These are phyloP conservation scores for Fraxinus xanthoxyloides DNA, from an alignment of 305 asterid genomes.

Conservation along the genomic window DNA sequence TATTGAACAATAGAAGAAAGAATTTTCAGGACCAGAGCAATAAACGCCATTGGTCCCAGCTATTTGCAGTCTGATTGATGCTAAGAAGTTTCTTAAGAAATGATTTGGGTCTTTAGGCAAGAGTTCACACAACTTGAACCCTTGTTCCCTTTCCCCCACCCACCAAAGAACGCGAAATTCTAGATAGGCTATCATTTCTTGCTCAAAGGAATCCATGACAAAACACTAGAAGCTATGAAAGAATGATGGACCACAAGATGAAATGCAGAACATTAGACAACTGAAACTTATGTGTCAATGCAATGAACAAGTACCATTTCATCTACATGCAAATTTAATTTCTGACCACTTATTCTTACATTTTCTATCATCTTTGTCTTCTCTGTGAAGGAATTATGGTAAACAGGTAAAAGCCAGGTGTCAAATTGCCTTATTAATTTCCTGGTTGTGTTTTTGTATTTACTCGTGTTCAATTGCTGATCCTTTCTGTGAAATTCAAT, in stretches of 20 bases:
- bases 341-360: neutral
- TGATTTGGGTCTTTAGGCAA: neutral
- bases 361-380: neutral
- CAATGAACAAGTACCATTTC: neutral
- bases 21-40: neutral
- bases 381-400: neutral
- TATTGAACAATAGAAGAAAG: neutral
- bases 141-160: neutral
- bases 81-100: neutral
- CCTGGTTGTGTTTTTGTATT: neutral
- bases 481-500: neutral
- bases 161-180: neutral
- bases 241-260: neutral
- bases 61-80: neutral
- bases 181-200: neutral
- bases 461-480: neutral
- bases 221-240: neutral
- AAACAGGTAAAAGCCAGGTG: neutral
- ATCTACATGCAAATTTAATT: neutral
- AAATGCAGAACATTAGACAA: neutral
- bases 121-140: neutral
- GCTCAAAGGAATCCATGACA: neutral
- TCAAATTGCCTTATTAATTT: neutral
- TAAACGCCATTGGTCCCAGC: neutral
- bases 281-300: neutral